These are phyloP conservation scores for Pythium scleroteichum DNA, from an alignment of 352 stramenopile species.

Conservation along the genomic window DNA sequence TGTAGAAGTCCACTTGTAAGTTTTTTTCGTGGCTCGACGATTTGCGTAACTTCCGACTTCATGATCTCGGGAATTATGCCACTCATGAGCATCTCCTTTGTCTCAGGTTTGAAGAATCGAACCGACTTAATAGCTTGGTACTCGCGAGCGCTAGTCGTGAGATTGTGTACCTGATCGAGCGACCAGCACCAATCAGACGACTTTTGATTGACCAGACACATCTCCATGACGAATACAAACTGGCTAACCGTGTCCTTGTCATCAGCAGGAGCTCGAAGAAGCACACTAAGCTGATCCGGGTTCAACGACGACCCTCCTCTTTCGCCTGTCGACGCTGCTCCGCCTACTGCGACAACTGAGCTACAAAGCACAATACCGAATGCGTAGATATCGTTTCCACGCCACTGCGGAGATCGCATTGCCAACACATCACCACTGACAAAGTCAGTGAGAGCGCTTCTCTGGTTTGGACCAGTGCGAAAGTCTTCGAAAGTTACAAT, in stretches of 20 bases:
- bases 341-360: slow-evolving; percentile 45
- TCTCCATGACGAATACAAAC: slow-evolving; percentile 58
- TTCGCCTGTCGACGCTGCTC: slow-evolving; percentile 9
- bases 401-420: slow-evolving; percentile 61
- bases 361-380: slow-evolving; percentile 77
- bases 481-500: slow-evolving; percentile 60
- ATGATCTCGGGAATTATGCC: slow-evolving; percentile 36
- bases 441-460: slow-evolving; percentile 40
- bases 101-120: slow-evolving; percentile 46
- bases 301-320: slow-evolving; percentile 20
- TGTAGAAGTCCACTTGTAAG: slow-evolving; percentile 49
- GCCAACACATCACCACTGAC: slow-evolving; percentile 62
- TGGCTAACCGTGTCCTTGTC: slow-evolving; percentile 25
- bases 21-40: slow-evolving; percentile 24
- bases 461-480: slow-evolving; percentile 6
- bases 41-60: slow-evolving; percentile 23
- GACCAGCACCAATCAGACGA: slow-evolving; percentile 59
- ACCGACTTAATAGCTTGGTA: slow-evolving; percentile 78
- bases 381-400: slow-evolving; percentile 48
- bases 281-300: slow-evolving; percentile 60
- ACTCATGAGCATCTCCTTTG: slow-evolving; percentile 51
- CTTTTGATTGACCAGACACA: slow-evolving; percentile 70
- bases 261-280: slow-evolving; percentile 45
- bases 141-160: slow-evolving; percentile 75
- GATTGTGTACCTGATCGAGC: slow-evolving; percentile 70